Evolutionary conservation across 2,329 filamentous ascomycete genomes (phyloP), one percentile per base, ranked within the genome.

Genomic region (Colletotrichum australisinense): DNA sequence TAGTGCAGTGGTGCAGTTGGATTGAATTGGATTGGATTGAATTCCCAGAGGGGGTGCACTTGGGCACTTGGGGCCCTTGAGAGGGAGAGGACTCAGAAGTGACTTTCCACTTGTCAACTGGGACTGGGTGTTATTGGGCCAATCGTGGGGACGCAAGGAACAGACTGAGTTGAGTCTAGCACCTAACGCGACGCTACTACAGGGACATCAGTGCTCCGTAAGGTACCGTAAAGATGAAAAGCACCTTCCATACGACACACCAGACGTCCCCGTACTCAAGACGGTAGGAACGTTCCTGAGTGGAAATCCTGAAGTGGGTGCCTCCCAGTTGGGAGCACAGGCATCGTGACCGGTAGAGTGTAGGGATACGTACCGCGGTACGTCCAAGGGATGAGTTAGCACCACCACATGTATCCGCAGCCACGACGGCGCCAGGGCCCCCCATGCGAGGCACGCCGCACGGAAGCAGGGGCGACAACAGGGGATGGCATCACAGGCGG

Each of bases 131-230:
- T 24, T 22, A 62, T 26, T 73, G 60, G 56, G 35, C 67, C 56
- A 70, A 70, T 73, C 70, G 55, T 73, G 60, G 60, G 26, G 67
- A 60, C 67, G 26, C 22, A 73, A 55, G 46, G 32, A 73, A 28
- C 67, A 70, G 67, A 62, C 70, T 30, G 26, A 53, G 55, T 70
- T 70, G 22, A 55, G 70, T 60, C 60, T 62, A 66, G 70, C 60
- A 70, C 28, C 35, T 28, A 57, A 46, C 46, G 59, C 66, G 46
- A 35, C 59, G 59, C 58, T 64, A 66, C 30, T 28, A 28, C 30
- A 16, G 55, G 26, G 59, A 72, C 42, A 28, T 73, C 19, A 66
- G 53, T 35, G 11, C 32, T 35, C 32, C 32, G 32, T 35, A 35
- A 35, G 32, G 32, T 62, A 70, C 49, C 28, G n/a, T 26, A 53